A percentile compares a stretch with the other conserved stretches of the same genome.
These are phyloP conservation scores for Suhomyces kilbournensis DNA, from an alignment of 805 yeast genomes.

Conservation along the genomic window DNA sequence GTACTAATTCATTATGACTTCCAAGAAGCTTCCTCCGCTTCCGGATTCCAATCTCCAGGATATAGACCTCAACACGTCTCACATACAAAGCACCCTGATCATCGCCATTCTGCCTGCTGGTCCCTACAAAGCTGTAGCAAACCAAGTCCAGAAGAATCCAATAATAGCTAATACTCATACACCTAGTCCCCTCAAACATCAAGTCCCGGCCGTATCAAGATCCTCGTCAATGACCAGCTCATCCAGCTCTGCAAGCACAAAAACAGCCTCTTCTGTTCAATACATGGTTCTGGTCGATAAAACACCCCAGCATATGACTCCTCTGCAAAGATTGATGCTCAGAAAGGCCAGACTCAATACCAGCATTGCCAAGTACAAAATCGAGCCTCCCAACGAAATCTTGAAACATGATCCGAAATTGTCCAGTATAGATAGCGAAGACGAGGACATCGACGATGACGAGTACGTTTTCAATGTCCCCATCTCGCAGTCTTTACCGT, in stretches of 20 bases:
- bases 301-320: slow-evolving; percentile 26
- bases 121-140: not conserved
- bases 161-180: not conserved
- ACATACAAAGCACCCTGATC: not conserved
- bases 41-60: not conserved
- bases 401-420: not conserved
- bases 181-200: slow-evolving; percentile 17
- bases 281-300: slow-evolving; percentile 20
- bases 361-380: slow-evolving; percentile 19
- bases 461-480: slow-evolving; percentile 63
- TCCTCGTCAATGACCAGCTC: slow-evolving; percentile 17
- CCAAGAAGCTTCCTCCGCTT: slow-evolving; percentile 6
- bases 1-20: not conserved
- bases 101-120: not conserved
- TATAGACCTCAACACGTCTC: not conserved
- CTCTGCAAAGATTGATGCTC: slow-evolving; percentile 27
- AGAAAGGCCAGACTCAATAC: slow-evolving; percentile 24
- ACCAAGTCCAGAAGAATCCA: not conserved
- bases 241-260: slow-evolving; percentile 4
- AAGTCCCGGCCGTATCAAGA: slow-evolving; percentile 9
- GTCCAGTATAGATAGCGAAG: slow-evolving; percentile 5
- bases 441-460: slow-evolving; percentile 45
- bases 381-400: not conserved
- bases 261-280: slow-evolving; percentile 5
- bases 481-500: slow-evolving; percentile 50